phyloP scores from a whole-genome alignment of 768 basidiomycete genomes.

The Butyriboletus loyo region DNA sequence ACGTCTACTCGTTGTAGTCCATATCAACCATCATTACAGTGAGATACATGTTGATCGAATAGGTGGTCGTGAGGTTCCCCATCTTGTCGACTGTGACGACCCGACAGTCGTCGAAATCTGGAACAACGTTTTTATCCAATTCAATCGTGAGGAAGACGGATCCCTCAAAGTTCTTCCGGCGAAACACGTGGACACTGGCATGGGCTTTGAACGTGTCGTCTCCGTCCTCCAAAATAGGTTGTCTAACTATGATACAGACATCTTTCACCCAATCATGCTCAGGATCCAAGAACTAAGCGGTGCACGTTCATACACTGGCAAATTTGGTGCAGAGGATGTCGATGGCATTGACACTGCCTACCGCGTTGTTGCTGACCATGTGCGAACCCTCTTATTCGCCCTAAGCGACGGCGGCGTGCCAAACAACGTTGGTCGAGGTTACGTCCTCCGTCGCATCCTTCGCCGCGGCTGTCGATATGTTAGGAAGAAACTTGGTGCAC shows the following conservation, averaged over 20 bases:
- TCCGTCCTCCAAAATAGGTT: slow-evolving; percentile 86
- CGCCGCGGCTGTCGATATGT: slow-evolving; percentile 94
- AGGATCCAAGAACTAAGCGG: slow-evolving; percentile 88
- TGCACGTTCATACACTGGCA: slow-evolving; percentile 83
- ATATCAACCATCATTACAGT: slow-evolving; percentile 37
- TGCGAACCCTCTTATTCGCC: slow-evolving; percentile 92
- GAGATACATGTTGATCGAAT: slow-evolving; percentile 98
- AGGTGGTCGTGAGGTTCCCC: slow-evolving; percentile 92
- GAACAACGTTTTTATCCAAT: slow-evolving; percentile 99
- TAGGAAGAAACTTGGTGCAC: slow-evolving; percentile 89
- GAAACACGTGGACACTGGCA: slow-evolving; percentile 97
- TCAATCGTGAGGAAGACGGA: slow-evolving; percentile 91
- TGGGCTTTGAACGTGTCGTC: slow-evolving; percentile 98
- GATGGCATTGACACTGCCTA: slow-evolving; percentile 98
- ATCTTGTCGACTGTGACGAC: slow-evolving; percentile 94
- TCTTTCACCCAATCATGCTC: slow-evolving; percentile 85
- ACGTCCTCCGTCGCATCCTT: slow-evolving; percentile 92
- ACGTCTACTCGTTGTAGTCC: background rate
- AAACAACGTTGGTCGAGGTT: slow-evolving; percentile 94
- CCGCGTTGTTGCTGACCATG: slow-evolving; percentile 95
- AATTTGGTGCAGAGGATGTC: slow-evolving; percentile 89
- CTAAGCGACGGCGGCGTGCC: slow-evolving; percentile 96
- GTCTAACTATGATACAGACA: slow-evolving; percentile 98
- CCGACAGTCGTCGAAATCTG: slow-evolving; percentile 97
- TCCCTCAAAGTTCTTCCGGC: slow-evolving; percentile 77